These are phyloP conservation scores for Bidens hawaiensis DNA, from an alignment of 140 eudicot genomes.

Conservation along the genomic window DNA sequence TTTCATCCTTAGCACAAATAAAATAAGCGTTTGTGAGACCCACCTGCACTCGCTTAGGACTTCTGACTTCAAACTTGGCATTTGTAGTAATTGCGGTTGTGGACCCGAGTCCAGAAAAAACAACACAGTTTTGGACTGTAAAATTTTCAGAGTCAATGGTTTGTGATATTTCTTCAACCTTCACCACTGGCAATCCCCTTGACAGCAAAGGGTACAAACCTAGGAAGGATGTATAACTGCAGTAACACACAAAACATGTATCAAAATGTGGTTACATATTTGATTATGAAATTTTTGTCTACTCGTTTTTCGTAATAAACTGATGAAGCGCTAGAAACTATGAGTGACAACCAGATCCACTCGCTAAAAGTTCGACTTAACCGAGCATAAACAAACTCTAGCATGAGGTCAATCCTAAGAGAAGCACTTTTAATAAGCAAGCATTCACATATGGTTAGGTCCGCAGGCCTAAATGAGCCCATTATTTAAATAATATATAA, in stretches of 20 bases:
- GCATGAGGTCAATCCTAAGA: not conserved
- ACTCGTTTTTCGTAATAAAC: too few species aligned
- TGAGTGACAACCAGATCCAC: not conserved
- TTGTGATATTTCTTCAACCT: slow-evolving; percentile 92
- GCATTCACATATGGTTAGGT: not conserved
- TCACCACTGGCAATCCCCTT: slow-evolving; percentile 62
- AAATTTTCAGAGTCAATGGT: slow-evolving; percentile 84
- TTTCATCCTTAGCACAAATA: not conserved
- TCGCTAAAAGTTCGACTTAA: not conserved
- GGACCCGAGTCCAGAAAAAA: slow-evolving; percentile 72
- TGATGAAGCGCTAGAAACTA: not conserved
- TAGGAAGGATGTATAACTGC: slow-evolving; percentile 83
- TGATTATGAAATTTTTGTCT: too few species aligned
- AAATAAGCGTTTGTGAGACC: not conserved
- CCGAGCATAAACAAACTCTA: not conserved
- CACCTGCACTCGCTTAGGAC: slow-evolving; percentile 98
- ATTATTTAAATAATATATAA: not conserved
- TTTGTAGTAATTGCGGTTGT: slow-evolving; percentile 77
- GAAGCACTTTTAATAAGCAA: not conserved
- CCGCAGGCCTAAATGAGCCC: too few species aligned
- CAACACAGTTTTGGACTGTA: slow-evolving; percentile 79
- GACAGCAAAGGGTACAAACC: slow-evolving; percentile 79
- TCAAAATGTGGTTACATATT: too few species aligned
- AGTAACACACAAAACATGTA: slow-evolving; percentile 4
- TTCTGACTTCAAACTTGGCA: slow-evolving; percentile 91